Conservation (phyloP, 2,329 filamentous ascomycete genomes). For the Corynespora cassiicola region DNA sequence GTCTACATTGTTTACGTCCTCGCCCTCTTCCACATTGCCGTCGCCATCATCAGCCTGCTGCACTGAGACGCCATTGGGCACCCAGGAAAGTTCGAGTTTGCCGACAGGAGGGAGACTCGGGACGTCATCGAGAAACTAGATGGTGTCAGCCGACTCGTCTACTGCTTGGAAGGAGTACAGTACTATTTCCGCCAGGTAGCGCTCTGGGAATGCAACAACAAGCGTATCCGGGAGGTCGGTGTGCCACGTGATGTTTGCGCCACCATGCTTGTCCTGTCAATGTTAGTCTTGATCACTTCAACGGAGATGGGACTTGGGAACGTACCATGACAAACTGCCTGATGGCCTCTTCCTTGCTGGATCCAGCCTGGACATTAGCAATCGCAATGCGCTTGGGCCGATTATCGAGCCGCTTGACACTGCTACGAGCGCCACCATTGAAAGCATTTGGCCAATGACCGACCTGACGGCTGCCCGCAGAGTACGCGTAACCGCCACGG, state of each 20-base stretch:
- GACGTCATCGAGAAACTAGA: constrained; percentile 59
- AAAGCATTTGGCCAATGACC: no score
- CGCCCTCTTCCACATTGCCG: constrained; percentile 6
- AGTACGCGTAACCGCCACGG: no score
- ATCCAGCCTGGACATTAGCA: constrained; percentile 68
- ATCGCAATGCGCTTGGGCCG: constrained; percentile 73
- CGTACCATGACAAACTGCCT: constrained; percentile 70
- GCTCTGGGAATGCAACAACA: constrained; percentile 52
- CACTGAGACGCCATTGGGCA: constrained; percentile 39
- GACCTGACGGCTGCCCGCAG: no score
- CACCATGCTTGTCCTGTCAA: constrained; percentile 42
- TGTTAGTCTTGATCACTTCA: constrained; percentile 11
- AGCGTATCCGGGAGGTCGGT: constrained; percentile 45
- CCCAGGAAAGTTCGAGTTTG: constrained; percentile 72
- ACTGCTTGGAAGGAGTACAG: not conserved
- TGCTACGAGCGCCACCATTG: constrained; percentile 38
- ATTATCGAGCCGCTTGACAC: constrained; percentile 75
- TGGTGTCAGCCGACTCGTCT: constrained; percentile 5
- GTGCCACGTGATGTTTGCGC: constrained; percentile 46
- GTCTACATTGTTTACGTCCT: constrained; percentile 6
- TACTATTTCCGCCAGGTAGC: constrained; percentile 69
- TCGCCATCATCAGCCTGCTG: constrained; percentile 11
- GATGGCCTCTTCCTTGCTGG: constrained; percentile 69
- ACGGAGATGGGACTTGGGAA: not conserved
- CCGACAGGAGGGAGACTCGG: constrained; percentile 68